Conservation (phyloP, 108 stramenopile genomes). For the Pseudonitzschia multiseries region DNA sequence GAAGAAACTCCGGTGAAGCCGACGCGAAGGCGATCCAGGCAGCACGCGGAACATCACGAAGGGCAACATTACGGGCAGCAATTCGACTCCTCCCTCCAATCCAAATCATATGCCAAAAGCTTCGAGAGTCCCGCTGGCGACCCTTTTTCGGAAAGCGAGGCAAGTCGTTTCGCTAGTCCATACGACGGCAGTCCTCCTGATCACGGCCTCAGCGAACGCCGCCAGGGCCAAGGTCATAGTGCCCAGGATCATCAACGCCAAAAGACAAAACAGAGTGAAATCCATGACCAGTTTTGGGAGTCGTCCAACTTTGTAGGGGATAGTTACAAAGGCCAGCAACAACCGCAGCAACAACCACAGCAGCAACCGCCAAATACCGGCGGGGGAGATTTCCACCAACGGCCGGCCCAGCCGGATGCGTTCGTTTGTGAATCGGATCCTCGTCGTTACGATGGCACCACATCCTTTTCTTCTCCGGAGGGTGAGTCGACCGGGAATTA, state of each 20-base stretch:
- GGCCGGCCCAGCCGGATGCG: background rate
- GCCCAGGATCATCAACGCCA: background rate
- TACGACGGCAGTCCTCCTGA: background rate
- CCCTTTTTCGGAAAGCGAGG: conserved; percentile 9
- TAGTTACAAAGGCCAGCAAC: conserved; percentile 2
- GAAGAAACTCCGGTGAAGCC: background rate
- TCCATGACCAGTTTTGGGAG: conserved; percentile 5
- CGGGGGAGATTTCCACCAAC: conserved; percentile 3
- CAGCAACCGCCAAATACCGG: background rate
- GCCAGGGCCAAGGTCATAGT: background rate
- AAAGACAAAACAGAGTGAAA: background rate
- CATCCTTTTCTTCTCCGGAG: background rate
- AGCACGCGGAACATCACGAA: background rate
- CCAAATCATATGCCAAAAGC: background rate
- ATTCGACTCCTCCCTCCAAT: conserved; percentile 2
- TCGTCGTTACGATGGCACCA: background rate
- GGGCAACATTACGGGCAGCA: background rate
- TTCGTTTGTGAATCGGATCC: background rate
- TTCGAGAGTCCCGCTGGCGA: background rate
- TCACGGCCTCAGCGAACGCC: background rate
- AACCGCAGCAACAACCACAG: background rate
- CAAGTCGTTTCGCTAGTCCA: background rate
- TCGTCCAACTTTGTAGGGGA: background rate
- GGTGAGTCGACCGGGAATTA: background rate
- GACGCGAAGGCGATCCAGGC: background rate